Conservation (phyloP, 2,329 filamentous ascomycete species). For the Rhytidhysteron rufulum region DNA sequence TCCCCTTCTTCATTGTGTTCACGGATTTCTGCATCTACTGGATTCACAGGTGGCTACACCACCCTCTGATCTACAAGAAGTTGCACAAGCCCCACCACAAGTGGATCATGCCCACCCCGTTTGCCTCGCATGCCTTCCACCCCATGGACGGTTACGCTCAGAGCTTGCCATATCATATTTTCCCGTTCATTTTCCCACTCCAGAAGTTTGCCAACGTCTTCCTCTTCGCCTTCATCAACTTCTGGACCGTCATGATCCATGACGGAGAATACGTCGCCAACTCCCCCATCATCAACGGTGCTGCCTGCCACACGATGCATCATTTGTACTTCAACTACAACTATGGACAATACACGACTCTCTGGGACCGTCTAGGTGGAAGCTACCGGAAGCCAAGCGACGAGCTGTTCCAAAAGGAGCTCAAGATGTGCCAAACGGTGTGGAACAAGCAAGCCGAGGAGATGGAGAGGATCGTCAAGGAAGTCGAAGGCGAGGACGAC, state of each 20-base stretch:
- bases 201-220: constrained; percentile 85
- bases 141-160: constrained; percentile 88
- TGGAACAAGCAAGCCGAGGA: constrained; percentile 75
- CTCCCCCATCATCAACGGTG: constrained; percentile 87
- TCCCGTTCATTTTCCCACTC: constrained; percentile 87
- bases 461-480: constrained; percentile 71
- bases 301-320: constrained; percentile 90
- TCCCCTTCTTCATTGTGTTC: constrained; percentile 82
- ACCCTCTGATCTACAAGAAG: constrained; percentile 75
- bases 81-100: constrained; percentile 98
- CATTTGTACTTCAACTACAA: constrained; percentile 72
- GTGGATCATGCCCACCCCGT: constrained; percentile 98
- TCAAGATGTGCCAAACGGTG: constrained; percentile 76
- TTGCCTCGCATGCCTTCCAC: constrained; percentile 90
- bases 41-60: constrained; percentile 83
- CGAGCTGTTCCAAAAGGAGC: constrained; percentile 78
- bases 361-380: constrained; percentile 84
- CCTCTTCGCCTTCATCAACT: constrained; percentile 88
- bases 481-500: constrained; percentile 62
- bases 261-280: constrained; percentile 93
- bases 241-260: constrained; percentile 96
- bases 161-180: constrained; percentile 86
- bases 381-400: constrained; percentile 84
- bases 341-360: constrained; percentile 89
- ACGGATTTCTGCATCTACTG: constrained; percentile 90